Base-by-base conservation (phyloP, 2,329 filamentous ascomycete genomes). In the Hirsutella rhossiliensis region DNA sequence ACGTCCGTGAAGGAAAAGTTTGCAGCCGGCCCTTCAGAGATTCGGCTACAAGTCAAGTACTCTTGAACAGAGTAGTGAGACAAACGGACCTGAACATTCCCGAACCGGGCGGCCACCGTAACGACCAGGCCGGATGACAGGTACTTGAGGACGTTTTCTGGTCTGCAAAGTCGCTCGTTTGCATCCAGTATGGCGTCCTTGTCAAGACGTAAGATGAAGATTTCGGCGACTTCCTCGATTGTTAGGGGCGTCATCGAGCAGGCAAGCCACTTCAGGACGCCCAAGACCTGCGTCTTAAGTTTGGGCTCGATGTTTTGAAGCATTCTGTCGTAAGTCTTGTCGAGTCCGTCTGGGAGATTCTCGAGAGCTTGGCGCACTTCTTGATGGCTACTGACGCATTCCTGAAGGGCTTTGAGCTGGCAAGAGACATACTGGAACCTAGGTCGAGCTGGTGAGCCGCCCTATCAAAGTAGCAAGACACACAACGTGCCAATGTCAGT, bases 1-100 rank as follows among this genome's bases (percentile, higher is more conserved):
- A n/a, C n/a, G 13, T 36, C 41, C 12, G 41, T 20, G 28, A 48
- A 44, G 7, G 40, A 32, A 12, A 48, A 48, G 18, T 15, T 4
- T 13, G 31, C 34, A 6, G 27, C 29, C 17, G 36, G 28, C 4
- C 32, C 12, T 7, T 40, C 11, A 19, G 13, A 3, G 7, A 48
- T 46, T 8, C 40, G 39, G 13, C 29, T 30, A n/a, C 41, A 48
- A 9, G 27, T 29, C 37, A 46, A 18, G n/a, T 48, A 46, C 29
- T 46, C 47, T 20, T 48, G 46, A 5, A 48, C 36, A 3, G 47
- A 48, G 27, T 42, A 43, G 11, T 48, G 47, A 11, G 44, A 44
- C 18, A 46, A 23, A 18, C 47, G 44, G 20, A 48, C 39, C 23
- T 23, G 23, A 7, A 4, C 23, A 4, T 23, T 7, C 23, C 23